A percentile compares a stretch with the other conserved stretches of the same genome.
phyloP scores from a whole-genome alignment of 2,329 filamentous ascomycete species.

The Aurifilum marmelostoma region DNA sequence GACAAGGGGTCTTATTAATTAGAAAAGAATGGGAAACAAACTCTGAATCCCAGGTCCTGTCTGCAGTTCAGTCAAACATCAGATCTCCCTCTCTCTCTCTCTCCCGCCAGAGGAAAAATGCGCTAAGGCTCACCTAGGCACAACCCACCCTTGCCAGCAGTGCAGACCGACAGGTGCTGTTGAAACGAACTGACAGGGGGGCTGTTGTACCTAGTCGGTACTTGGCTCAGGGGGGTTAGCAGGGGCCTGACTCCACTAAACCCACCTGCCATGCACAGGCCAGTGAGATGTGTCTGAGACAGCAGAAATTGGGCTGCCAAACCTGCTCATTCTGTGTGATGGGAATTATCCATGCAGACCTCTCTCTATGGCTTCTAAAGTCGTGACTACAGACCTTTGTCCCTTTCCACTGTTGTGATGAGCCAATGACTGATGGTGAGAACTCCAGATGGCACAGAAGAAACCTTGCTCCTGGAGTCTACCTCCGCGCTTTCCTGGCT shows the following conservation, averaged over 20 bases:
- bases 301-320: slow-evolving; percentile 17
- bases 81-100: slow-evolving; percentile 15
- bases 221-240: slow-evolving; percentile 19
- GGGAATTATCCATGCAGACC: slow-evolving; percentile 14
- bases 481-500: not conserved
- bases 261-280: slow-evolving; percentile 24
- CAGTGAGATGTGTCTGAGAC: slow-evolving; percentile 9
- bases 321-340: slow-evolving; percentile 8
- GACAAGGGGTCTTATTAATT: slow-evolving; percentile 31
- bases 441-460: not conserved
- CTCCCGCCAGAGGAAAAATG: not conserved
- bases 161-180: slow-evolving; percentile 29
- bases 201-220: slow-evolving; percentile 27
- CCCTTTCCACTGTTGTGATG: not conserved
- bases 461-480: not conserved
- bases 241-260: slow-evolving; percentile 16
- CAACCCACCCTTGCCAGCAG: slow-evolving; percentile 18
- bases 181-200: slow-evolving; percentile 30
- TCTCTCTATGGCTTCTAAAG: not conserved
- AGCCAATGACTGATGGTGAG: not conserved
- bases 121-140: slow-evolving; percentile 10
- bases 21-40: slow-evolving; percentile 27
- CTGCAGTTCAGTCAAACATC: slow-evolving; percentile 7
- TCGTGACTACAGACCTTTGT: too few species aligned
- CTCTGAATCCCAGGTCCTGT: slow-evolving; percentile 14